Conservation (phyloP, 345 rosid genomes). For the Draba incana region DNA sequence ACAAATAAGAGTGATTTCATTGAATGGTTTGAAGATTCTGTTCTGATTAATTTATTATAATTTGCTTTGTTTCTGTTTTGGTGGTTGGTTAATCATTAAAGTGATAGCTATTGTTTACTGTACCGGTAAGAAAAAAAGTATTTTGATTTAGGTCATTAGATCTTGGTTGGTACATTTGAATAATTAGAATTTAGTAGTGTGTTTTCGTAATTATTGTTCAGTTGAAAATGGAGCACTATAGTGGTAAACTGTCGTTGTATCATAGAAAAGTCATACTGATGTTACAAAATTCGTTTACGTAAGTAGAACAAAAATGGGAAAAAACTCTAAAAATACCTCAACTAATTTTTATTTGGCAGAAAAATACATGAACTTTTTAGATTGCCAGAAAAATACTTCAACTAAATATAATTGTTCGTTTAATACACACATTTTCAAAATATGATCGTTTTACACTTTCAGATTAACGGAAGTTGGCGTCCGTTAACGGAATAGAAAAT, state of each 20-base stretch:
- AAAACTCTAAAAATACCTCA: too few relatives aligned
- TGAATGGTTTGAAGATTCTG: neutral
- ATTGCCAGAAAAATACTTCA: too few relatives aligned
- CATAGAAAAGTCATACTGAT: conserved; percentile 16
- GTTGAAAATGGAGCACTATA: neutral
- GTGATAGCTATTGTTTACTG: too few relatives aligned
- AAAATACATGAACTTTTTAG: too few relatives aligned
- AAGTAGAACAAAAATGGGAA: conserved; percentile 19
- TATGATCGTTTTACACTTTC: too few relatives aligned
- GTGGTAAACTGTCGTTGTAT: conserved; percentile 1
- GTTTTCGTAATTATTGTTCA: conserved; percentile 18
- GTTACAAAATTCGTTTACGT: neutral
- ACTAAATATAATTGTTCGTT: too few relatives aligned
- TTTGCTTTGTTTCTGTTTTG: too few relatives aligned
- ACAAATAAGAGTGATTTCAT: neutral
- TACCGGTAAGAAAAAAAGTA: too few relatives aligned
- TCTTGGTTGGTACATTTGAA: conserved; percentile 21
- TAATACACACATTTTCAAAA: too few relatives aligned
- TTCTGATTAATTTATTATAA: neutral
- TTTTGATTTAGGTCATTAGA: neutral
- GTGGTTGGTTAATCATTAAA: conserved; percentile 1
- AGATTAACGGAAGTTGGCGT: too few relatives aligned
- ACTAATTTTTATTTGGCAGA: too few relatives aligned
- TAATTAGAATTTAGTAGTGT: neutral
- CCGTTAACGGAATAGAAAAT: too few relatives aligned